Percentiles rank a stretch among this genome's conserved stretches.
phyloP scores from a whole-genome alignment of 2,329 filamentous ascomycete genomes.

The Aspergillus fumigatiaffinis region DNA sequence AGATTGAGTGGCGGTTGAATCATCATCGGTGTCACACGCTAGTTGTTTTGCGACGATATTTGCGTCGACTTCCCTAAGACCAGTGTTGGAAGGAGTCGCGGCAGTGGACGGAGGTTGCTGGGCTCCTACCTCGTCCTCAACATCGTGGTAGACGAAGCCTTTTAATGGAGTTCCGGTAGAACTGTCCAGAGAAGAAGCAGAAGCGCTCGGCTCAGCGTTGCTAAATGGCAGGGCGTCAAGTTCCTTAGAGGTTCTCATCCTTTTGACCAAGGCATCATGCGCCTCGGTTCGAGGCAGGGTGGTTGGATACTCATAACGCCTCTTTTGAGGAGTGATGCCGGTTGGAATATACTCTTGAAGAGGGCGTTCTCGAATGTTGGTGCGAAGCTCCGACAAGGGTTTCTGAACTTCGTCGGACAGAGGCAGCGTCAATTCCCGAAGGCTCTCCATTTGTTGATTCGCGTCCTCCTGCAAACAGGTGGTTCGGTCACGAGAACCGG shows the following conservation, averaged over 20 bases:
- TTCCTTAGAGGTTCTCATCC: slow-evolving; percentile 43
- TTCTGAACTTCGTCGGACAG: slow-evolving; percentile 59
- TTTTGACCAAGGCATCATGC: slow-evolving; percentile 55
- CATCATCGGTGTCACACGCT: slow-evolving; percentile 18
- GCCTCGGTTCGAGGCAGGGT: slow-evolving; percentile 70
- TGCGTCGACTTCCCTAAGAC: slow-evolving; percentile 51
- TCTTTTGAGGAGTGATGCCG: slow-evolving; percentile 79
- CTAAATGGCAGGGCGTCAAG: slow-evolving; percentile 29
- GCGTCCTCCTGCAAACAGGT: slow-evolving; percentile 67
- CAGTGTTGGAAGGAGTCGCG: slow-evolving; percentile 35
- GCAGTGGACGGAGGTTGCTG: slow-evolving; percentile 25
- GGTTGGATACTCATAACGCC: slow-evolving; percentile 74
- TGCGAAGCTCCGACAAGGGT: slow-evolving; percentile 67
- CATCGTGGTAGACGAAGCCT: slow-evolving; percentile 51
- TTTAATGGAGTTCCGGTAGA: slow-evolving; percentile 45
- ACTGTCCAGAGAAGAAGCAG: slow-evolving; percentile 10
- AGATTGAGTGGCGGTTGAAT: slow-evolving; percentile 7
- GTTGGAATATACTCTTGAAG: slow-evolving; percentile 81
- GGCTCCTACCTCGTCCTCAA: slow-evolving; percentile 35
- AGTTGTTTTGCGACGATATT: slow-evolving; percentile 40
- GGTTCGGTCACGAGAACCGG: slow-evolving; percentile 64
- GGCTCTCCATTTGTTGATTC: slow-evolving; percentile 53
- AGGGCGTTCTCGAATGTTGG: slow-evolving; percentile 59
- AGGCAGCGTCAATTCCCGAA: slow-evolving; percentile 60
- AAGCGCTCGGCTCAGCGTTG: slow-evolving; percentile 21